Percentiles rank a stretch among this genome's conserved stretches.
These are phyloP conservation scores for Coniochaeta sp. DNA, from an alignment of 2,329 filamentous ascomycete species.

Conservation along the genomic window DNA sequence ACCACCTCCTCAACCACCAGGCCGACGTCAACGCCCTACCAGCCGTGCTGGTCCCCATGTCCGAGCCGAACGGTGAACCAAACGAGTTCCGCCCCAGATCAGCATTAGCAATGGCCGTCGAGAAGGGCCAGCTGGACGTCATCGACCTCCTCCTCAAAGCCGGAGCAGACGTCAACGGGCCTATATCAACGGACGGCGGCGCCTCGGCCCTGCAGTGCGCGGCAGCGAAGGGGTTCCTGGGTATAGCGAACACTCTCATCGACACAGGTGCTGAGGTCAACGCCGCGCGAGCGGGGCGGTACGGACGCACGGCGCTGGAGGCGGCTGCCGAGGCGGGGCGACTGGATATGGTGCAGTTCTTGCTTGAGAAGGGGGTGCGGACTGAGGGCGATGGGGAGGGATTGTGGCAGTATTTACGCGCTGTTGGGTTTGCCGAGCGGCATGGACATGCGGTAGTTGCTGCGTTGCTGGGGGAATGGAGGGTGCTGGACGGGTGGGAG, in stretches of 20 bases:
- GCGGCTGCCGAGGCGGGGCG: slow-evolving; percentile 7
- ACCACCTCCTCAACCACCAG: slow-evolving; percentile 35
- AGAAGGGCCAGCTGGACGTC: background rate
- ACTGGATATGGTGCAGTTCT: slow-evolving; percentile 8
- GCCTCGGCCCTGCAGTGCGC: slow-evolving; percentile 1
- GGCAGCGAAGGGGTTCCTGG: slow-evolving; percentile 4
- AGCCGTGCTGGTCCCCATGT: slow-evolving; percentile 42
- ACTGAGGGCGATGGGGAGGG: background rate
- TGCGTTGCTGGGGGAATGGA: background rate
- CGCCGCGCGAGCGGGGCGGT: background rate
- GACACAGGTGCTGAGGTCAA: slow-evolving; percentile 7
- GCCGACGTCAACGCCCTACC: slow-evolving; percentile 32
- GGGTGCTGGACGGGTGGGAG: background rate
- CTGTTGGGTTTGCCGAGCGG: background rate
- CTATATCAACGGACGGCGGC: background rate
- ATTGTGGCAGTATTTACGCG: background rate
- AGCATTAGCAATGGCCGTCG: background rate
- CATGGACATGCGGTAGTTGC: background rate
- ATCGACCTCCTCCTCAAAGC: background rate
- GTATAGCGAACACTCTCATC: slow-evolving; percentile 6
- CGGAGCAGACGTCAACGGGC: slow-evolving; percentile 1
- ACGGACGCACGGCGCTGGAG: slow-evolving; percentile 7
- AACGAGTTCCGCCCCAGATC: background rate
- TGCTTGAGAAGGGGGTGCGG: slow-evolving; percentile 2
- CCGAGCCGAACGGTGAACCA: slow-evolving; percentile 16